Conservation (phyloP, 1,139 yeast species). For the Sugiyamaella japonica region DNA sequence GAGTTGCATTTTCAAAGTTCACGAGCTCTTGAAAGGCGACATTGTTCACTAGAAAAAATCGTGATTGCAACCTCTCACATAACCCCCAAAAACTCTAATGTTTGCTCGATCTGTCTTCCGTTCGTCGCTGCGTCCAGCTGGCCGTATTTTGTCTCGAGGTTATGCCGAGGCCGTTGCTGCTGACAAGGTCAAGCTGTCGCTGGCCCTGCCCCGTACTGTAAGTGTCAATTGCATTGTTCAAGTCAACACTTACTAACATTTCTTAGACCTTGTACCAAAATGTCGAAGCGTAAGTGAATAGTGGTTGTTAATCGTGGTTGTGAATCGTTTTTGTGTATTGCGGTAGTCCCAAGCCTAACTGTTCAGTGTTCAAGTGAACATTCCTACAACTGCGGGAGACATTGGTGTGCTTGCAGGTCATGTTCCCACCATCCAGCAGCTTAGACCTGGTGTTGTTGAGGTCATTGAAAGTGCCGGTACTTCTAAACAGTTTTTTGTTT, state of each 20-base stretch:
- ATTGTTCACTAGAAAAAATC: background rate
- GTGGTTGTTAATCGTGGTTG: too few species aligned
- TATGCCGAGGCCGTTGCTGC: constrained; percentile 84
- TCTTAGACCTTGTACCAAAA: constrained; percentile 44
- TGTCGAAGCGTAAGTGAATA: constrained; percentile 46
- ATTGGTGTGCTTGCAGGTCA: constrained; percentile 97
- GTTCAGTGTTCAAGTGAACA: constrained; percentile 80
- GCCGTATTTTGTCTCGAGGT: constrained; percentile 67
- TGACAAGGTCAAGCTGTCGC: constrained; percentile 81
- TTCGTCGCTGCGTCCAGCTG: constrained; percentile 55
- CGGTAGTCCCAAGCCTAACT: constrained; percentile 6
- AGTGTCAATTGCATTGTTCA: constrained; percentile 9
- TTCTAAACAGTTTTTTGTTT: constrained; percentile 79
- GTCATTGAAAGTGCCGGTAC: constrained; percentile 77
- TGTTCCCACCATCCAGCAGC: constrained; percentile 97
- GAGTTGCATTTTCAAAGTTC: constrained; percentile 13
- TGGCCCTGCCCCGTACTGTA: constrained; percentile 56
- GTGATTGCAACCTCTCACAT: background rate
- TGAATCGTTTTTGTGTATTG: too few species aligned
- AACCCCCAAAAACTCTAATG: constrained; percentile 21
- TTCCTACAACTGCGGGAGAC: constrained; percentile 95
- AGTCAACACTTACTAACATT: constrained; percentile 11
- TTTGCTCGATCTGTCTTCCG: constrained; percentile 31
- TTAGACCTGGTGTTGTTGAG: constrained; percentile 94
- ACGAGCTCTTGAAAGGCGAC: constrained; percentile 4